Base-by-base conservation (phyloP, 345 rosid species). In the Turnera subulata region DNA sequence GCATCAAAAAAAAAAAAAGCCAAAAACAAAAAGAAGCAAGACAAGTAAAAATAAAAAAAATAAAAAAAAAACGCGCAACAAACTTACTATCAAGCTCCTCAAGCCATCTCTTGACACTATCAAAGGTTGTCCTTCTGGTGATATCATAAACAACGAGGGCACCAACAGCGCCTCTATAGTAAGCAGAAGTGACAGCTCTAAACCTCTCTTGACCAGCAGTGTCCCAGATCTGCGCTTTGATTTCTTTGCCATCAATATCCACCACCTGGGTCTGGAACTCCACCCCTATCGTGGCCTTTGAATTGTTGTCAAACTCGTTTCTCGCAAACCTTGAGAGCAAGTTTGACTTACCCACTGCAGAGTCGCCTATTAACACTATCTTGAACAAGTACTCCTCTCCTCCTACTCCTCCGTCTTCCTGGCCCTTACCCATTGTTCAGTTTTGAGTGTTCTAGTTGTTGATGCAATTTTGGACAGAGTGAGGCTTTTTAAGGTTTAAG, bases 141-240 rank as follows among this genome's bases (percentile, higher is more conserved):
- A 91, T 91, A 58, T 91, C 98, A 69, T 86, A 91, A 55, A 88
- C 98, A 62, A 91, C 56, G n/a, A 88, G 84, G 6, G 92, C 92
- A 54, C 96, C 98, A 59, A 85, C 82, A 68, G 98, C 98, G 45
- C 98, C 98, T 64, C 98, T 81, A 57, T 91, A 91, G 60, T 91
- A 91, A 60, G 98, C 91, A 56, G 98, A 88, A 61, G 96, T 91
- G 53, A 91, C 98, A 3, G 98, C 98, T 24, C 95, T 71, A 62
- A 88, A 91, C 67, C 98, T 80, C 70, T 91, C 98, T 70, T 91
- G 98, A 18, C 98, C 98, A 37, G 98, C 98, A 39, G 98, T 88
- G 53, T 91, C 96, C 96, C 98, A 88, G 86, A 91, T 85, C 96
- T 88, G 96, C 35, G 96, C 92, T 71, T 91, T 86, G 21, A 91